Percentiles rank a stretch among this genome's conserved stretches.
Conservation (phyloP, 2,329 filamentous ascomycete species). For the Apiospora saccharicola region DNA sequence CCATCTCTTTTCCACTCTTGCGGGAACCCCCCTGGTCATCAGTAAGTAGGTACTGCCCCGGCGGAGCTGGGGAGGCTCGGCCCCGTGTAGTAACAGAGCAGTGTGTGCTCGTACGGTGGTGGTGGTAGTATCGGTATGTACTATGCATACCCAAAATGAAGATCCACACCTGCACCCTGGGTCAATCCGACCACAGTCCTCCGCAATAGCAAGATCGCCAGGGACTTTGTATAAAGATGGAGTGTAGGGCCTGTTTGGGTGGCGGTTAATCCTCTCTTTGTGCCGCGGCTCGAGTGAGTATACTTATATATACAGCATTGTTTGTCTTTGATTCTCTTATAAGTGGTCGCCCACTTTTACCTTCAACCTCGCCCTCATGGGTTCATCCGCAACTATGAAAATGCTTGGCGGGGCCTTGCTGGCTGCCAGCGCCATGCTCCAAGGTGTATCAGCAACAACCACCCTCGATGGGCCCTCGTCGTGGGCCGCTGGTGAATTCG, state of each 20-base stretch:
- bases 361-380: neutral
- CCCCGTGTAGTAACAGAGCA: neutral
- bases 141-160: neutral
- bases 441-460: neutral
- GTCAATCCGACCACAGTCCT: neutral
- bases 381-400: neutral
- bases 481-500: neutral
- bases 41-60: neutral
- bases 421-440: conserved; percentile 21
- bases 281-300: neutral
- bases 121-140: neutral
- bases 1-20: too few species aligned
- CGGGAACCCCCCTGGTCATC: neutral
- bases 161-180: conserved; percentile 1
- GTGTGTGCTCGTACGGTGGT: neutral
- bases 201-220: conserved; percentile 7
- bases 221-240: conserved; percentile 1
- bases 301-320: neutral
- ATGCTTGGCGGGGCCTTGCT: conserved; percentile 19
- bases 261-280: neutral
- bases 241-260: neutral
- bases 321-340: neutral
- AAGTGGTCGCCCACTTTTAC: neutral
- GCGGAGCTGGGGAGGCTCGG: neutral
- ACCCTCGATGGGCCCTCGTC: conserved; percentile 12